These are phyloP conservation scores for Thalassiosira mediterranea DNA, from an alignment of 352 stramenopile species.

Conservation along the genomic window DNA sequence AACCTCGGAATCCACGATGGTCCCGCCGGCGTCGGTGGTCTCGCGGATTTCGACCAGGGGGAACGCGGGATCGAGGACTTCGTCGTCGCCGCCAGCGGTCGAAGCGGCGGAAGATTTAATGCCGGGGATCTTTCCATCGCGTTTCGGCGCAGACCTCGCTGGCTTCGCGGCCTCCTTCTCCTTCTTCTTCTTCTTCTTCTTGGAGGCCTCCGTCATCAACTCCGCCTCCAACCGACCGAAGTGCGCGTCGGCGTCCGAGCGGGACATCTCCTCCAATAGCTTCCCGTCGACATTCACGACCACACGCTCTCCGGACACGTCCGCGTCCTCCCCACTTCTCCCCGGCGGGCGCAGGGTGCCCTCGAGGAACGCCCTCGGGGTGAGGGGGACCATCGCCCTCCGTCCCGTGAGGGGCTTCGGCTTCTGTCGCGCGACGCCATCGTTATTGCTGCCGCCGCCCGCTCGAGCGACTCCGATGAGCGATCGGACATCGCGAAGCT, in stretches of 20 bases:
- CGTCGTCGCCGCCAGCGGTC: slow-evolving; percentile 7
- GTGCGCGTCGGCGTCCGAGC: slow-evolving; percentile 8
- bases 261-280: slow-evolving; percentile 19
- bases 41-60: slow-evolving; percentile 68
- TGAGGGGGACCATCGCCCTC: slow-evolving; percentile 56
- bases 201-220: neutral
- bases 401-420: slow-evolving; percentile 36
- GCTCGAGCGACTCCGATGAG: slow-evolving; percentile 5
- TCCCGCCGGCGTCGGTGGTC: slow-evolving; percentile 54
- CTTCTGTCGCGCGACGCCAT: neutral
- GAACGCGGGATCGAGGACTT: slow-evolving; percentile 10
- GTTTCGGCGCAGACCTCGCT: slow-evolving; percentile 1
- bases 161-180: neutral
- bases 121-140: neutral
- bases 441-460: neutral
- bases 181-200: neutral
- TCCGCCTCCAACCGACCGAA: slow-evolving; percentile 14
- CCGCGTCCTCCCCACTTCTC: slow-evolving; percentile 3
- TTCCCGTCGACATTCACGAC: slow-evolving; percentile 22
- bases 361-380: slow-evolving; percentile 59
- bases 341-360: slow-evolving; percentile 41
- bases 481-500: slow-evolving; percentile 5
- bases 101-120: no score
- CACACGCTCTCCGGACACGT: slow-evolving; percentile 12
- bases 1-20: slow-evolving; percentile 51